phyloP scores from a whole-genome alignment of 441 rosid species.

The Euphorbia celastroides region DNA sequence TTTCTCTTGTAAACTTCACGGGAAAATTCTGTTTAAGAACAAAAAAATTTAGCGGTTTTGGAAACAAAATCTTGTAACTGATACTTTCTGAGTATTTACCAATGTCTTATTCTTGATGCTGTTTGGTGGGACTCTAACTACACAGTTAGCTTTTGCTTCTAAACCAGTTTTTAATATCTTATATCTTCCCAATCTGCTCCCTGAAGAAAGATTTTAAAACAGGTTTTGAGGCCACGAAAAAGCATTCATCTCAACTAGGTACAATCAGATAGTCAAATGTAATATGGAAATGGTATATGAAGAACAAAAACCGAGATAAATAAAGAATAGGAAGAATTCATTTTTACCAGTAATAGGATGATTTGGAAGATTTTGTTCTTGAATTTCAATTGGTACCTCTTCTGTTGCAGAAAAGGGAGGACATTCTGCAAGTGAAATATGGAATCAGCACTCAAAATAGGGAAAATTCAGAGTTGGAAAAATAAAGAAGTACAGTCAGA shows the following conservation, averaged over 20 bases:
- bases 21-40: conserved; percentile 11
- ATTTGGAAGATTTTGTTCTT: too few species aligned
- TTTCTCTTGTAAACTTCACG: background rate
- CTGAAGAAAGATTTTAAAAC: too few species aligned
- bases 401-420: background rate
- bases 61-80: background rate
- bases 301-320: background rate
- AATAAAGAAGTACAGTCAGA: too few species aligned
- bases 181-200: background rate
- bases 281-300: background rate
- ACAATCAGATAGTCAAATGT: too few species aligned
- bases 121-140: background rate
- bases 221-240: background rate
- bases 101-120: background rate
- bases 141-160: background rate
- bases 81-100: conserved; percentile 7
- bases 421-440: too few species aligned
- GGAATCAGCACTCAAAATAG: too few species aligned
- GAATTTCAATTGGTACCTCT: too few species aligned
- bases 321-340: background rate
- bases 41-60: background rate
- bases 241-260: background rate
- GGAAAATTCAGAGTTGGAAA: too few species aligned
- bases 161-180: background rate
- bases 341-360: too few species aligned